Conservation (phyloP, 495 filamentous ascomycete species). For the Cercophora scortea region DNA sequence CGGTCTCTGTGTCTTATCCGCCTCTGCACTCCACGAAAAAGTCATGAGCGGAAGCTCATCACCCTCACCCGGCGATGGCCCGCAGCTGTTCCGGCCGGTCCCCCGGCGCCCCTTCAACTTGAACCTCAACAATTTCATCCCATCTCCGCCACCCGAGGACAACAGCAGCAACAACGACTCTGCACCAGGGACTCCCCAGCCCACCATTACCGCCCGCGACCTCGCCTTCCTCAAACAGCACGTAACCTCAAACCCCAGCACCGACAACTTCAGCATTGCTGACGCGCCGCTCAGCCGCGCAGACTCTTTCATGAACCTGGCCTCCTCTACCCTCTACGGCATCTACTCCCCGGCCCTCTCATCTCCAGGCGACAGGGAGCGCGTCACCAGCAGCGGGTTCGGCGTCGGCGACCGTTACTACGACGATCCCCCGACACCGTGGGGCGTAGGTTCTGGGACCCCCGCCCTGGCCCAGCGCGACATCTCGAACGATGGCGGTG, state of each 20-base stretch:
- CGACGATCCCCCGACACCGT: slow-evolving; percentile 41
- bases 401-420: background rate
- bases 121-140: slow-evolving; percentile 38
- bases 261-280: slow-evolving; percentile 6
- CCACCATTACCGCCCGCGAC: slow-evolving; percentile 24
- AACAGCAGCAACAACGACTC: slow-evolving; percentile 33
- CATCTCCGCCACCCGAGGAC: slow-evolving; percentile 39
- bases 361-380: background rate
- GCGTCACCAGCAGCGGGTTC: background rate
- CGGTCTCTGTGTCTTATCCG: background rate
- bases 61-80: slow-evolving; percentile 4
- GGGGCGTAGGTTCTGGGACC: slow-evolving; percentile 65
- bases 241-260: slow-evolving; percentile 19
- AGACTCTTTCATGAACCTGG: slow-evolving; percentile 78
- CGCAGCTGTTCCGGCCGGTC: slow-evolving; percentile 40
- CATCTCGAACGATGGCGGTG: slow-evolving; percentile 36
- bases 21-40: background rate
- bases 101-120: slow-evolving; percentile 70
- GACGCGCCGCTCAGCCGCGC: slow-evolving; percentile 47
- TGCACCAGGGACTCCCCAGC: slow-evolving; percentile 25
- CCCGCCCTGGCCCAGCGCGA: slow-evolving; percentile 26
- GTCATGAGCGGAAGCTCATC: background rate
- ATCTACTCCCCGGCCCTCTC: slow-evolving; percentile 62
- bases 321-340: slow-evolving; percentile 78
- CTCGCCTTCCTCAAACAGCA: slow-evolving; percentile 21